Evolutionary conservation across 257 asterid species (phyloP).

Genomic region (Linderniella brevidens): DNA sequence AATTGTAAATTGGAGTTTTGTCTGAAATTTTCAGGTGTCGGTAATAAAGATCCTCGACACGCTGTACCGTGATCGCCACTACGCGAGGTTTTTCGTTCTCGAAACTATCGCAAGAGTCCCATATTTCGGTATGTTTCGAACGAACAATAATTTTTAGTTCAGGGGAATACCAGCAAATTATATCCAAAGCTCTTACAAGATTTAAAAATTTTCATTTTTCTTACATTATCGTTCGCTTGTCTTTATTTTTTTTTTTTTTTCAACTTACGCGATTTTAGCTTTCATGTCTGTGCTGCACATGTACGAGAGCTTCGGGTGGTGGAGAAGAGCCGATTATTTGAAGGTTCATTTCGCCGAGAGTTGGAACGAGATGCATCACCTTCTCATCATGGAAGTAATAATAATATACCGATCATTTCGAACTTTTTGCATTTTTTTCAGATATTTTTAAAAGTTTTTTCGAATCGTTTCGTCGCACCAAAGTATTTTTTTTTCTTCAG

Average conservation of each 20-base stretch:
- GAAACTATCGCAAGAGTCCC: constrained; percentile 99
- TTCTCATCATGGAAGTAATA: constrained; percentile 96
- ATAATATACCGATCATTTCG: constrained; percentile 20
- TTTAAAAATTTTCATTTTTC: too few species aligned
- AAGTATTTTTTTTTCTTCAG: constrained; percentile 25
- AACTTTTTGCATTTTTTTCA: too few species aligned
- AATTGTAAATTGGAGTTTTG: too few species aligned
- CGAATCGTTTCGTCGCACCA: too few species aligned
- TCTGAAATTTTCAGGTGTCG: constrained; percentile 64
- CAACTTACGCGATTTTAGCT: constrained; percentile 48
- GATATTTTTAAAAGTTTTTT: too few species aligned
- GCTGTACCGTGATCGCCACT: constrained; percentile 66
- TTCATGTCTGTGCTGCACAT: constrained; percentile 90
- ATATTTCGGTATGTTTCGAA: constrained; percentile 92
- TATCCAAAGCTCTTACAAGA: too few species aligned
- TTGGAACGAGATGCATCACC: constrained; percentile 99
- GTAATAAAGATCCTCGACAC: constrained; percentile 80
- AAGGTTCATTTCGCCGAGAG: constrained; percentile 99
- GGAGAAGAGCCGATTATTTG: constrained; percentile 97
- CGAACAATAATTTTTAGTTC: too few species aligned
- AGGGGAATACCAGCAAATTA: too few species aligned
- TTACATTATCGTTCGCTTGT: not conserved
- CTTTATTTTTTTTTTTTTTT: not conserved
- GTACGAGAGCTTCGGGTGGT: constrained; percentile 98
- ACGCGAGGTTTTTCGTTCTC: constrained; percentile 84